Base-by-base conservation (phyloP, 352 stramenopile genomes). In the Globisporangium alternatum region DNA sequence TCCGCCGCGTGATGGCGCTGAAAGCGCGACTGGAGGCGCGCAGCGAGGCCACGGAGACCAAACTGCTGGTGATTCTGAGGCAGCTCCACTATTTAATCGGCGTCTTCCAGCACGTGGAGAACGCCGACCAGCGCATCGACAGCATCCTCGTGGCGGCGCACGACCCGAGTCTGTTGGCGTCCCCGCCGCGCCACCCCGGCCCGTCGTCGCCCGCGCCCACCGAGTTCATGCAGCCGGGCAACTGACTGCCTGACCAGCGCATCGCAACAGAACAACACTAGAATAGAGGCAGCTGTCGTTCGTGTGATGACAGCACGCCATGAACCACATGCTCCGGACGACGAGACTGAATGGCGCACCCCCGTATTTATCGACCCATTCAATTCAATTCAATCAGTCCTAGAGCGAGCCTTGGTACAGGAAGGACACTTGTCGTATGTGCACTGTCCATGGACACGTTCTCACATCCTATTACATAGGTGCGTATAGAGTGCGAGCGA, bases 61-160 rank as follows among this genome's bases (percentile, higher is more conserved):
- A 69, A 30, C 56, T 89, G 68, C 64, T 91, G 25, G 73, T 83
- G 59, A 54, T 91, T 43, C 48, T 91, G 54, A 77, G 82, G 5
- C 82, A 91, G 64, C 71, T 91, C 45, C 82, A 91, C 68, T 91
- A 91, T 66, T 71, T 91, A 47, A 75, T 86, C 28, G 75, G 78
- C 54, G 82, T 81, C 8, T 91, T 91, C 64, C 80, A 89, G 67
- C 80, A 91, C 60, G 78, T 89, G 30, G 77, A 88, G 30, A 77
- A 83, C 55, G 77, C 82, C 19, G 80, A 80, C 51, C 67, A 76
- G 48, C 76, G 71, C 43, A 86, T 91, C 48, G 82, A 89, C 51
- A 60, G 69, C 33, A 80, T 91, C 53, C 69, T 90, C 49, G 70
- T 75, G 44, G 76, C 78, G n/a, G 66, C 67, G 17, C 75, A 90